A percentile compares a stretch with the other conserved stretches of the same genome.
Conservation (phyloP, 495 filamentous ascomycete species). For the Hypoxylon lienhwacheense region DNA sequence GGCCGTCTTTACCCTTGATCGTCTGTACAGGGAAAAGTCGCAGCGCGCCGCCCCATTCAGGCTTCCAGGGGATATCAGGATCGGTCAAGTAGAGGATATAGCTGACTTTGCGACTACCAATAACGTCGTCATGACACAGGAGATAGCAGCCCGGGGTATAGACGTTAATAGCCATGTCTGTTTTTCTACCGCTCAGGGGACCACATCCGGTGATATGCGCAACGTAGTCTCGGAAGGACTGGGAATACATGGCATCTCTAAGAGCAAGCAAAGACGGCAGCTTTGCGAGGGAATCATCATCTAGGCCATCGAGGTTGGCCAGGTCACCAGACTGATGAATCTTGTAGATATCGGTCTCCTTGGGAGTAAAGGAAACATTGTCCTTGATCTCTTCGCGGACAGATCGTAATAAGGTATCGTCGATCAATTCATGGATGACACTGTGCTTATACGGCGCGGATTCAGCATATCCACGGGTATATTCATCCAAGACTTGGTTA, state of each 20-base stretch:
- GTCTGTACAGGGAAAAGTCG: conserved; percentile 78
- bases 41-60: conserved; percentile 91
- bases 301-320: conserved; percentile 92
- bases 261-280: conserved; percentile 84
- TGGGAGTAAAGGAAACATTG: conserved; percentile 92
- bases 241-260: conserved; percentile 90
- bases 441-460: conserved; percentile 88
- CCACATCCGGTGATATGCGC: conserved; percentile 82
- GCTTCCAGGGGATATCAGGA: conserved; percentile 87
- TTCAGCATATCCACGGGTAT: conserved; percentile 67
- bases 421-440: conserved; percentile 79
- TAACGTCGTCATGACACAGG: conserved; percentile 97
- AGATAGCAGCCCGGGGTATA: conserved; percentile 96
- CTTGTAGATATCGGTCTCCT: conserved; percentile 99
- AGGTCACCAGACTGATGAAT: conserved; percentile 98
- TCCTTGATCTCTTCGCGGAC: conserved; percentile 87
- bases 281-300: conserved; percentile 75
- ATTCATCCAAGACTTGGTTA: conserved; percentile 62
- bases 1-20: conserved; percentile 65
- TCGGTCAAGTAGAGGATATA: conserved; percentile 97
- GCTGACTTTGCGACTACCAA: conserved; percentile 87
- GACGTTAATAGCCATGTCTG: conserved; percentile 99
- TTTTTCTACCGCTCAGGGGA: conserved; percentile 87
- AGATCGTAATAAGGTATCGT: conserved; percentile 74
- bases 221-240: conserved; percentile 84